A percentile compares a stretch with the other conserved stretches of the same genome.
Conservation (phyloP, 768 basidiomycete genomes). For the Kwoniella heveanensis region DNA sequence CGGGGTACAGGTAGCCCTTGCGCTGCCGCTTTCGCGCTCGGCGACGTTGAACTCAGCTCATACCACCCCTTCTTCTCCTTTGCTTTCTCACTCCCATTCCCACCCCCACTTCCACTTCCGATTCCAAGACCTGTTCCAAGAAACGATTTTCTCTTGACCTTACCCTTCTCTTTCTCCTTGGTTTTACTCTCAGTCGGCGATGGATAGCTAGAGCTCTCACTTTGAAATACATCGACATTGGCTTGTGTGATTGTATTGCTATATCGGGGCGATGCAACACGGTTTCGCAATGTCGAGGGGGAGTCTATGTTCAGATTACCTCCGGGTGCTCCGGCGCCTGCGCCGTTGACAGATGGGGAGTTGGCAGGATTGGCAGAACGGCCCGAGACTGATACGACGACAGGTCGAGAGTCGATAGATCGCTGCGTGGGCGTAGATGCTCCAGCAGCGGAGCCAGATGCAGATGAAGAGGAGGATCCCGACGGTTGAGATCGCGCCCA, state of each 20-base stretch:
- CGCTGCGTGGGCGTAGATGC: constrained; percentile 17
- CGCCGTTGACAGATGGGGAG: neutral
- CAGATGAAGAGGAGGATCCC: constrained; percentile 14
- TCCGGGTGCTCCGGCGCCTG: neutral
- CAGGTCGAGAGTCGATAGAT: constrained; percentile 6
- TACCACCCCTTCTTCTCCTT: constrained; percentile 5
- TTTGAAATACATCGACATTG: constrained; percentile 16
- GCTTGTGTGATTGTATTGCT: constrained; percentile 13
- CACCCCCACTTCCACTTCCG: neutral
- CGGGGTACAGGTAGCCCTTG: constrained; percentile 23
- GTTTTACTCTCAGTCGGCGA: constrained; percentile 13
- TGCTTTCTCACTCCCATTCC: too few relatives aligned
- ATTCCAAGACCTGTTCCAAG: neutral
- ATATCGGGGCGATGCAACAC: constrained; percentile 18
- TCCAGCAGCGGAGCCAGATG: constrained; percentile 3
- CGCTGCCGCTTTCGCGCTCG: constrained; percentile 1
- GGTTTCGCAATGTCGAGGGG: constrained; percentile 17
- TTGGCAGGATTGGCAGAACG: constrained; percentile 7
- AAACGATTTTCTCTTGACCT: neutral
- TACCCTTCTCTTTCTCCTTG: constrained; percentile 12
- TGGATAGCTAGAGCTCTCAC: constrained; percentile 9
- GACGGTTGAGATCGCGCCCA: constrained; percentile 15
- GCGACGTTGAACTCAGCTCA: neutral
- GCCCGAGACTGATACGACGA: constrained; percentile 17
- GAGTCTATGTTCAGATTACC: constrained; percentile 17